Evolutionary conservation across 202 grass and related monocot genomes (phyloP).

Genomic region (Schoenoplectus triqueter): DNA sequence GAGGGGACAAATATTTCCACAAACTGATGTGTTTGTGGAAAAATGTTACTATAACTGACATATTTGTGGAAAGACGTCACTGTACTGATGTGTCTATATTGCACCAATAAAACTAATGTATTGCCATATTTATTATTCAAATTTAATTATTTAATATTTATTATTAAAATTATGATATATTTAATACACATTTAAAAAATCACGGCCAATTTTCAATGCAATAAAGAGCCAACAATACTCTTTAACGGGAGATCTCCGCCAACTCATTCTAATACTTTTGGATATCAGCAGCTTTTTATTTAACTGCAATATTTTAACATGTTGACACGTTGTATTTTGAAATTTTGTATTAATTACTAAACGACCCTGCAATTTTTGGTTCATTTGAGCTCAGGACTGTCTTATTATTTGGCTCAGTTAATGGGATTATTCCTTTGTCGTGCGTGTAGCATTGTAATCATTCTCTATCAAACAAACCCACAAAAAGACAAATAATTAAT

Average conservation of each 20-base stretch:
- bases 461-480: not conserved
- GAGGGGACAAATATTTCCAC: too few species aligned
- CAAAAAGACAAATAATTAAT: too few species aligned
- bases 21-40: too few species aligned
- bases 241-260: not conserved
- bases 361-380: not conserved
- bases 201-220: not conserved
- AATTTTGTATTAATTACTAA: not conserved
- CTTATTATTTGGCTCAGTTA: conserved; percentile 24
- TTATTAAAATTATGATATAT: too few species aligned
- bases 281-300: not conserved
- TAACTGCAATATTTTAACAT: not conserved
- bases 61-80: too few species aligned
- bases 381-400: conserved; percentile 24
- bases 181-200: too few species aligned
- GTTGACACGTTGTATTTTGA: not conserved
- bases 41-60: too few species aligned
- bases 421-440: conserved; percentile 10
- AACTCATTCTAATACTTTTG: not conserved
- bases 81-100: too few species aligned
- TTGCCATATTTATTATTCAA: too few species aligned
- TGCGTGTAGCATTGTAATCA: not conserved
- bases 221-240: not conserved
- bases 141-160: too few species aligned
- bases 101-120: too few species aligned